phyloP scores from a whole-genome alignment of 225 moss, liverwort and hornwort genomes.

The Asterella californica region DNA sequence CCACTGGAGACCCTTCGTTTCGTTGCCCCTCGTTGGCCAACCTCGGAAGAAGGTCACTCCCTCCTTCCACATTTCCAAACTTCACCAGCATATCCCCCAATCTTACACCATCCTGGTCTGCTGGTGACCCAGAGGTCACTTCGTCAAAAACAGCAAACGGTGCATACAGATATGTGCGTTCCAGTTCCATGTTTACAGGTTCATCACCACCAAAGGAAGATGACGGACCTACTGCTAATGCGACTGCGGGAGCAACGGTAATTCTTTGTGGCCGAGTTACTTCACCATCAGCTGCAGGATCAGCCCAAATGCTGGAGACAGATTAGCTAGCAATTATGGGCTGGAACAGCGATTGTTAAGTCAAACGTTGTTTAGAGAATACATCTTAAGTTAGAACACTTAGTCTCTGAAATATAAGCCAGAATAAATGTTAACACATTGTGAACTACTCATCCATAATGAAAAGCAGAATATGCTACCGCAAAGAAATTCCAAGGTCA shows the following conservation, averaged over 20 bases:
- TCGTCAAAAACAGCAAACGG: constrained; percentile 91
- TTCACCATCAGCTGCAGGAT: constrained; percentile 45
- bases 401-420: neutral
- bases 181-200: constrained; percentile 68
- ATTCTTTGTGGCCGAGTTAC: constrained; percentile 39
- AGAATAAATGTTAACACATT: neutral
- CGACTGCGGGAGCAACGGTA: constrained; percentile 17
- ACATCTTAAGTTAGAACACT: too few relatives aligned
- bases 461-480: neutral
- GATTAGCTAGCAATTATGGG: neutral
- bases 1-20: constrained; percentile 64
- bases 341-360: neutral
- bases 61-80: constrained; percentile 84
- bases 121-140: constrained; percentile 73
- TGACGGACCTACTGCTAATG: constrained; percentile 31
- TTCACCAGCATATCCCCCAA: constrained; percentile 78
- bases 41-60: constrained; percentile 56
- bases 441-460: neutral
- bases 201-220: constrained; percentile 10
- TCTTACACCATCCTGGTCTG: constrained; percentile 68
- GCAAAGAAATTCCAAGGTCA: neutral
- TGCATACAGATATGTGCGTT: constrained; percentile 52
- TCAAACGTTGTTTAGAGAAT: too few relatives aligned
- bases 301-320: constrained; percentile 3
- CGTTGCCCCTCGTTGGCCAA: constrained; percentile 72